phyloP scores from a whole-genome alignment of 2,329 filamentous ascomycete species.

The Colletotrichum horii region DNA sequence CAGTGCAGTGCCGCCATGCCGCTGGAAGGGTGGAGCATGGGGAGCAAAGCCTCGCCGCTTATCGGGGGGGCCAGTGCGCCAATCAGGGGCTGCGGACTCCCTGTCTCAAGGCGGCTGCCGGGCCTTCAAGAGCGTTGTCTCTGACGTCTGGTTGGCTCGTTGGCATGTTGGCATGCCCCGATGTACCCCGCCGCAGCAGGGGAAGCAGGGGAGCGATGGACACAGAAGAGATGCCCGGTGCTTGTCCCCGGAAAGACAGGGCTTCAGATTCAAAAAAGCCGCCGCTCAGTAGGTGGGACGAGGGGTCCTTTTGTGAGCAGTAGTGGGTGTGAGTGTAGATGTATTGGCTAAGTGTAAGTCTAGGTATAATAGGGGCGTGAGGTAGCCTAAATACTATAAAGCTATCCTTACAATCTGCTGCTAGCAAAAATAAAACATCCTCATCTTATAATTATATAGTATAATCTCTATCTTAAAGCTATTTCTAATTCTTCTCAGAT shows the following conservation, averaged over 20 bases:
- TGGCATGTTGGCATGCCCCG: neutral
- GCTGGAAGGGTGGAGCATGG: neutral
- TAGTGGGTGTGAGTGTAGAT: too few species aligned
- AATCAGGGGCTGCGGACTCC: conserved; percentile 9
- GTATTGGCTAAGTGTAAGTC: too few species aligned
- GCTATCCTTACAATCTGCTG: too few species aligned
- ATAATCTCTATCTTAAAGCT: too few species aligned
- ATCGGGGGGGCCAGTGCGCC: conserved; percentile 10
- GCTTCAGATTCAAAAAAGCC: neutral
- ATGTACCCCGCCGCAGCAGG: conserved; percentile 4
- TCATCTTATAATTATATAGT: too few species aligned
- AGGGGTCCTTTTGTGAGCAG: conserved; percentile 7
- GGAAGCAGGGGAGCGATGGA: neutral
- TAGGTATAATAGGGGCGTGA: too few species aligned
- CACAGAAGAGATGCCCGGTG: neutral
- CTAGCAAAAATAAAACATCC: too few species aligned
- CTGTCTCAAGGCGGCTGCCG: neutral
- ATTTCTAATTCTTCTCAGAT: too few species aligned
- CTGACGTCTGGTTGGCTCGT: neutral
- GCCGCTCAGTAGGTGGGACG: conserved; percentile 4
- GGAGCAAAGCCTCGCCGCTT: conserved; percentile 3
- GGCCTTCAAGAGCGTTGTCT: neutral
- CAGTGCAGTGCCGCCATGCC: neutral
- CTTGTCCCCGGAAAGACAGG: neutral
- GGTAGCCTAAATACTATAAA: too few species aligned